Percentiles rank a stretch among this genome's conserved stretches.
Conservation (phyloP, 805 yeast species). For the Kodamaea neixiangensis region DNA sequence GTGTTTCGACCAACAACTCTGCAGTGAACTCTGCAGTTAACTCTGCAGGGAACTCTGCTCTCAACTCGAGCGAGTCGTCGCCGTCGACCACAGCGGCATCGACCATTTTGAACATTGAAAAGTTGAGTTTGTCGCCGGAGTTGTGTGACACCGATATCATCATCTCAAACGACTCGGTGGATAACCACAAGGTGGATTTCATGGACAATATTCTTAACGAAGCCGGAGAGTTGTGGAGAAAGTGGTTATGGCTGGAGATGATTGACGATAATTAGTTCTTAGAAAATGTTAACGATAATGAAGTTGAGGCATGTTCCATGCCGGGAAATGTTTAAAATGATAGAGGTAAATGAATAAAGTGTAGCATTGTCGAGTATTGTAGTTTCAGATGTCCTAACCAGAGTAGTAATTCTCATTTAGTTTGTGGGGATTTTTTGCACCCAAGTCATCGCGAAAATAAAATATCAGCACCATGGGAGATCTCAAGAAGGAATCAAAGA, state of each 20-base stretch:
- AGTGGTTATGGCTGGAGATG: conserved; percentile 62
- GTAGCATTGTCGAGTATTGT: no score
- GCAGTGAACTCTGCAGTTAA: conserved; percentile 6
- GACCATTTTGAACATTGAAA: conserved; percentile 6
- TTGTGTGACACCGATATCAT: conserved; percentile 16
- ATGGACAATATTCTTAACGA: conserved; percentile 73
- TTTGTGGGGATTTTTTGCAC: neutral
- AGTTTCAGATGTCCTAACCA: no score
- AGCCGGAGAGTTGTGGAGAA: conserved; percentile 88
- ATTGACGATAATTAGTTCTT: conserved; percentile 28
- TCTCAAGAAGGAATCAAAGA: conserved; percentile 3
- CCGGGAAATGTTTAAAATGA: neutral
- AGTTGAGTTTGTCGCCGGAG: conserved; percentile 7
- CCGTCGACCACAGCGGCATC: conserved; percentile 13
- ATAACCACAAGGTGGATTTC: conserved; percentile 53
- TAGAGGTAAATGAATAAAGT: neutral
- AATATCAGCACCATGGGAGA: neutral
- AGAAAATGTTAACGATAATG: neutral
- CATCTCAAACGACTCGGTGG: conserved; percentile 35
- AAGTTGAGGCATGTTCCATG: neutral
- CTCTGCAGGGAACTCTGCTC: conserved; percentile 14
- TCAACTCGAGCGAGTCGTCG: conserved; percentile 15
- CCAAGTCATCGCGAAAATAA: conserved; percentile 9
- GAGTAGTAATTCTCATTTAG: neutral
- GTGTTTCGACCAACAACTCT: conserved; percentile 15